Base-by-base conservation (phyloP, 2,329 filamentous ascomycete species). In the Fusarium nodosum region DNA sequence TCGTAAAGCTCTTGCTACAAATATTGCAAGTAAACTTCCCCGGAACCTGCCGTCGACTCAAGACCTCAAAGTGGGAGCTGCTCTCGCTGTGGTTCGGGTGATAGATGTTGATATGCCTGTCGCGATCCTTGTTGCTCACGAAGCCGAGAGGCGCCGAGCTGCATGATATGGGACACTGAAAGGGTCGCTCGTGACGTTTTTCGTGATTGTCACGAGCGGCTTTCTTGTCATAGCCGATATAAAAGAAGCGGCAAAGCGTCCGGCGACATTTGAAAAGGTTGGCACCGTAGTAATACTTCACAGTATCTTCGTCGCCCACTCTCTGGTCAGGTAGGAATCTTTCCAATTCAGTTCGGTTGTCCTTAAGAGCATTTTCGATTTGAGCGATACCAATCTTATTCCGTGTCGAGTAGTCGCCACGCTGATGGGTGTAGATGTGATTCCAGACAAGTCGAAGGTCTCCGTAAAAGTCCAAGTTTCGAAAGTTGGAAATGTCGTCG, bases 401-500 rank as follows among this genome's bases (percentile, higher is more conserved):
- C 1, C 58, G 26, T 4, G 10, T 22, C 0, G 24, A 3, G 5
- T 63, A 63, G 3, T 63, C 58, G 3, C 60, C 60, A 2, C 31
- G 18, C 7, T 63, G 60, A 4, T 63, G 60, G 13, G 60, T 63
- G 2, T 48, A 63, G 7, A 63, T 63, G 2, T 63, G 60, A 0
- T 63, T 63, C 60, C 58, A 63, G 11, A 63, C 6, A 2, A 50
- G 1, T 0, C 28, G 1, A 2, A 63, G 31, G 0, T 63, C 58
- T 0, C 7, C 4, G 0, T 63, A 63, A 1, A 56, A 11, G 1
- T 15, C 7, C 1, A 44, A 1, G 11, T 15, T 3, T 0, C 9
- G 1, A 10, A 63, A 63, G 0, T 1, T 16, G 0, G 6, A 2
- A 11, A 63, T 36, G 0, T 30, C 46, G 3, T 1, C 11, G 1